A percentile compares a stretch with the other conserved stretches of the same genome.
phyloP scores from a whole-genome alignment of 495 filamentous ascomycete species.

The Glutinoglossum americanum region DNA sequence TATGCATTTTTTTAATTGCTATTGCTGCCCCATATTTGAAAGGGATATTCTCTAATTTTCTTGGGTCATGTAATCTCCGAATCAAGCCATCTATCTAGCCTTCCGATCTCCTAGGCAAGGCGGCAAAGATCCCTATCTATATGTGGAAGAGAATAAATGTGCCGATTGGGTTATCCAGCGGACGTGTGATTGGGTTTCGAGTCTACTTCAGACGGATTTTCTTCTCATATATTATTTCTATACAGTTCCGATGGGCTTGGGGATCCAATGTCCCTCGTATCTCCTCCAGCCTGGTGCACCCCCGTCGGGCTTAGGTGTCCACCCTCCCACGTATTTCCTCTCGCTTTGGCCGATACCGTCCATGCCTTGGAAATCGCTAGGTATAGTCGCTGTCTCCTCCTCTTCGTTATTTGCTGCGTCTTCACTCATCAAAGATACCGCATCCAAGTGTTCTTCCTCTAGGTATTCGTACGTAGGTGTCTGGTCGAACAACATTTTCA shows the following conservation, averaged over 20 bases:
- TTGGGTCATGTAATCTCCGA: too few relatives aligned
- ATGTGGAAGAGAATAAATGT: background rate
- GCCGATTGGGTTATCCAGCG: too few relatives aligned
- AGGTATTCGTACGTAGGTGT: background rate
- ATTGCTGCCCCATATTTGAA: background rate
- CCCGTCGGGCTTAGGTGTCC: conserved; percentile 1
- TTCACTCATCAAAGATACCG: background rate
- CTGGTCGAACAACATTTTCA: background rate
- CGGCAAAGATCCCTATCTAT: background rate
- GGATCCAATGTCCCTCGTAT: background rate
- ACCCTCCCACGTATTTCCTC: background rate
- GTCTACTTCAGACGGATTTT: background rate
- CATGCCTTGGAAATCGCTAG: background rate
- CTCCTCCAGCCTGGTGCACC: conserved; percentile 1
- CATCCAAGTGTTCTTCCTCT: background rate
- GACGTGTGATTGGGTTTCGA: too few relatives aligned
- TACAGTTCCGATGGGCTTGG: background rate
- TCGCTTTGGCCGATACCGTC: background rate
- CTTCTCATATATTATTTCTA: background rate
- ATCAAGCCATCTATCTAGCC: background rate
- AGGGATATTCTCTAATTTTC: background rate
- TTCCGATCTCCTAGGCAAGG: background rate
- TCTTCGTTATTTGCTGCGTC: background rate
- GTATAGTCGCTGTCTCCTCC: background rate
- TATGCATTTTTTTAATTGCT: background rate